These are phyloP conservation scores for Lactarius vividus DNA, from an alignment of 768 basidiomycete species.

Conservation along the genomic window DNA sequence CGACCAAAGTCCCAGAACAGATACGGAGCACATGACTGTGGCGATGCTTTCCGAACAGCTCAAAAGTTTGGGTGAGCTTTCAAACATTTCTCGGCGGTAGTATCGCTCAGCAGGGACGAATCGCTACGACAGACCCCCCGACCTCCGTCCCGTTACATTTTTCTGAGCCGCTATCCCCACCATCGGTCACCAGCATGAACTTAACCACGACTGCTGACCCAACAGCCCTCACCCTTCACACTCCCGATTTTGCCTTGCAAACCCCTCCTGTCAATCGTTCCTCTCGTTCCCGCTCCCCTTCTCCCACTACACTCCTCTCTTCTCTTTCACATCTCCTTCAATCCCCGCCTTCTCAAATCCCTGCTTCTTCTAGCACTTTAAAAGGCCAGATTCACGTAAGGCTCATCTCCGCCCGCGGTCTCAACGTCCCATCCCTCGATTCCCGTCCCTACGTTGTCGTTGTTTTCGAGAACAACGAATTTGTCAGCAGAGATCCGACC, in stretches of 20 bases:
- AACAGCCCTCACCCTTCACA: slow-evolving; percentile 77
- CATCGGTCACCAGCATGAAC: slow-evolving; percentile 43
- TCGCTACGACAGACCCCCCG: too few relatives aligned
- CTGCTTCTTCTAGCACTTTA: slow-evolving; percentile 36
- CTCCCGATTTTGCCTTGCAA: slow-evolving; percentile 80
- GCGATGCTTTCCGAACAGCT: too few relatives aligned
- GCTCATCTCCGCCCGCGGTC: slow-evolving; percentile 84
- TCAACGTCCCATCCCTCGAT: slow-evolving; percentile 64
- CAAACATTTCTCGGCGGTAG: too few relatives aligned
- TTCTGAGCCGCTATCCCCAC: slow-evolving; percentile 41
- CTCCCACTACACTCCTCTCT: background rate
- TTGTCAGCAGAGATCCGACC: slow-evolving; percentile 86
- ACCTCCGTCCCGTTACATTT: too few relatives aligned
- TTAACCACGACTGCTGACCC: slow-evolving; percentile 46
- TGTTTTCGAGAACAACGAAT: slow-evolving; percentile 99
- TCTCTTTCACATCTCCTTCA: slow-evolving; percentile 30
- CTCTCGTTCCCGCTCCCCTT: slow-evolving; percentile 16
- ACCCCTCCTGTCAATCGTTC: slow-evolving; percentile 47
- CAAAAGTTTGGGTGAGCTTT: too few relatives aligned
- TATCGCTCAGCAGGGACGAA: too few relatives aligned
- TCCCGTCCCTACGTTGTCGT: slow-evolving; percentile 94
- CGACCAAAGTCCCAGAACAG: too few relatives aligned
- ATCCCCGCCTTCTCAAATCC: slow-evolving; percentile 33
- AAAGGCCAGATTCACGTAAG: slow-evolving; percentile 91
- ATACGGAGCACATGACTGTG: too few relatives aligned